Evolutionary conservation across 139 green algal genomes (phyloP), one percentile per base, ranked within the genome.

Genomic region (Volvox reticuliferus): DNA sequence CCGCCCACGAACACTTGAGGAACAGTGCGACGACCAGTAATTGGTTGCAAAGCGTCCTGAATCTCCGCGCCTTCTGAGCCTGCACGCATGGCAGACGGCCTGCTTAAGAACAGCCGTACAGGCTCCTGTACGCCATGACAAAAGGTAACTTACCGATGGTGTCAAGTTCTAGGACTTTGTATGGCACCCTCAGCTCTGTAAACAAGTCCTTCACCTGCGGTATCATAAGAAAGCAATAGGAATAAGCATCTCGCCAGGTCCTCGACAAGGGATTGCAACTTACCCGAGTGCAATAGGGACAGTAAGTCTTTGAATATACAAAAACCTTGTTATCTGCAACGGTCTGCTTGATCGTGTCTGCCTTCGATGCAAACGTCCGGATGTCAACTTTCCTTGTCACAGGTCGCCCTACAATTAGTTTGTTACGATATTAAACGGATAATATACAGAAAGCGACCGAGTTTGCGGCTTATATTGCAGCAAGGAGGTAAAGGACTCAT

Each of bases 1-100:
- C 95, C 94, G 12, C 92, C 94, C 26, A 98, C 91, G 81, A 98
- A 98, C 1, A 98, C 97, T 80, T 98, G 96, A n/a, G 97, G 97
- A 35, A 98, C 97, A 1, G 97, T 98, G 30, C 94, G 91, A 0
- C 84, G 88, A 6, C 94, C 92, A 19, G 95, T 96, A 0, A 97
- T 89, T 0, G 86, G 20, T 19, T 77, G 69, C 44, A 98, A 90
- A 16, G 93, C 94, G 30, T 94, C 91, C 89, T 97, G 95, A 12
- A 98, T 86, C 12, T 95, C 94, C 1, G 93, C 86, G 22, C 96
- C 96, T 50, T 98, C 96, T 9, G 87, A 94, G 33, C 76, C 76
- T 89, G 73, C 50, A 20, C 5, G 28, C 2, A 17, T 18, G 75
- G 30, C 71, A 75, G 67, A 12, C 14, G 67, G 67, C 67, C 6